Evolutionary conservation across 306 rosid genomes (phyloP).

Genomic region (Carpinus viminea): DNA sequence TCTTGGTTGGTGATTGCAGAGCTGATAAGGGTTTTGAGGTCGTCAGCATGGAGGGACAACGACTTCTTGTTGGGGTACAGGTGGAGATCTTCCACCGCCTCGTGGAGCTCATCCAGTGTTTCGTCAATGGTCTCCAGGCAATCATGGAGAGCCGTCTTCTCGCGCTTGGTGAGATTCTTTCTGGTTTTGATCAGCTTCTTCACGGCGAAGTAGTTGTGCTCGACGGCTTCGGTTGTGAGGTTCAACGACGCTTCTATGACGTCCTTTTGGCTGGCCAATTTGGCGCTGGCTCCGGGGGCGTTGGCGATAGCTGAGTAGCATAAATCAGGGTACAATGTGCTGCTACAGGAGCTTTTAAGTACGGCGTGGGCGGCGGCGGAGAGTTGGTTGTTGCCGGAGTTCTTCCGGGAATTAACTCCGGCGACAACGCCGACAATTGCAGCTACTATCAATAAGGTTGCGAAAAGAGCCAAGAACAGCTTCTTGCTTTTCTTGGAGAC

Average conservation of each 20-base stretch:
- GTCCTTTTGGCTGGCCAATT: constrained; percentile 41
- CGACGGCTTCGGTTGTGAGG: constrained; percentile 46
- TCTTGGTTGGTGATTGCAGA: constrained; percentile 84
- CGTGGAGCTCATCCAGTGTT: constrained; percentile 60
- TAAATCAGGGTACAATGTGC: constrained; percentile 66
- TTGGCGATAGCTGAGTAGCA: constrained; percentile 64
- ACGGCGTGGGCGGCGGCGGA: constrained; percentile 45
- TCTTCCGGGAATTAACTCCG: constrained; percentile 37
- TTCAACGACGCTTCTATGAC: constrained; percentile 50
- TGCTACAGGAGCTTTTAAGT: constrained; percentile 53
- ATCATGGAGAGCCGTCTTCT: constrained; percentile 61
- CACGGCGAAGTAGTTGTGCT: constrained; percentile 44
- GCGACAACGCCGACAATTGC: constrained; percentile 42
- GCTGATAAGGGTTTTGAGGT: constrained; percentile 68
- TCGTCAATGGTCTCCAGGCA: constrained; percentile 66
- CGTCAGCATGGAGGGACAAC: constrained; percentile 56
- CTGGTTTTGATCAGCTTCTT: constrained; percentile 30
- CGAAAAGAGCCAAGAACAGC: constrained; percentile 39
- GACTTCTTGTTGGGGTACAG: constrained; percentile 52
- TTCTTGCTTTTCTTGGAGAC: constrained; percentile 32
- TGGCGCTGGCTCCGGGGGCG: constrained; percentile 30
- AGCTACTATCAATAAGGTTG: constrained; percentile 43
- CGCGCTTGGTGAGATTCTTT: constrained; percentile 46
- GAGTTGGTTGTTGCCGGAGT: constrained; percentile 1
- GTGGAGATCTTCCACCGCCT: constrained; percentile 40